Evolutionary conservation across 1,139 yeast species (phyloP), one percentile per base, ranked within the genome.

Genomic region (Diutina catenulata): DNA sequence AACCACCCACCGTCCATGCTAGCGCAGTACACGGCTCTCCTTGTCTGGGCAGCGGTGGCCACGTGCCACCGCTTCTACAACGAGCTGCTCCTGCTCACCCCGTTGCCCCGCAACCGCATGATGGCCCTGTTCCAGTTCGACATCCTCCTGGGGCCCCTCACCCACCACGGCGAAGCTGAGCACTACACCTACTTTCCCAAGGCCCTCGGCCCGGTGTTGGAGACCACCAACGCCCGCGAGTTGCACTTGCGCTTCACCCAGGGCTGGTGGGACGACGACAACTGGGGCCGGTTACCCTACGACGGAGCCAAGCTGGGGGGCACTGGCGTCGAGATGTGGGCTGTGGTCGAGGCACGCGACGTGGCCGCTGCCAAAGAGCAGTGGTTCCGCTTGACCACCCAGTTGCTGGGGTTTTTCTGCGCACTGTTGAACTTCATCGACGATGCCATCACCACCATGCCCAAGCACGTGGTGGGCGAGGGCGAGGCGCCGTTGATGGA

Each of bases 281-380:
- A 71, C 5, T 91, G 96, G 94, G 98, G 98, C 0, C 62, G 68
- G 37, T 66, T 84, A 38, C 96, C 96, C 0, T 60, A 64, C 37
- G 61, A 74, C 47, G 99, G 99, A 0, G 51, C 57, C 10, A 63
- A 60, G 41, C 70, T 88, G 39, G 98, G 98, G 18, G 98, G 98
- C 2, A 82, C 93, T 3, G 99, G 99, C 25, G 95, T 91, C 9
- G 99, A 93, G 55, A 53, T 91, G 9, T 84, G 94, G 84, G 93
- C 96, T 0, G 68, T 77, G 37, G 70, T 91, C 19, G 93, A 81
- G 50, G 91, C 93, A 0, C 59, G 57, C 1, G 51, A 66, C 23
- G 58, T 69, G 33, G 64, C 61, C 1, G 70, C 64, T 5, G 94
- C 94, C 2, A 68, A 69, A 44, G 47, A 59, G 4, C 65, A 72